A percentile compares a stretch with the other conserved stretches of the same genome.
These are phyloP conservation scores for Starmerella vaccinii DNA, from an alignment of 805 yeast species.

Conservation along the genomic window DNA sequence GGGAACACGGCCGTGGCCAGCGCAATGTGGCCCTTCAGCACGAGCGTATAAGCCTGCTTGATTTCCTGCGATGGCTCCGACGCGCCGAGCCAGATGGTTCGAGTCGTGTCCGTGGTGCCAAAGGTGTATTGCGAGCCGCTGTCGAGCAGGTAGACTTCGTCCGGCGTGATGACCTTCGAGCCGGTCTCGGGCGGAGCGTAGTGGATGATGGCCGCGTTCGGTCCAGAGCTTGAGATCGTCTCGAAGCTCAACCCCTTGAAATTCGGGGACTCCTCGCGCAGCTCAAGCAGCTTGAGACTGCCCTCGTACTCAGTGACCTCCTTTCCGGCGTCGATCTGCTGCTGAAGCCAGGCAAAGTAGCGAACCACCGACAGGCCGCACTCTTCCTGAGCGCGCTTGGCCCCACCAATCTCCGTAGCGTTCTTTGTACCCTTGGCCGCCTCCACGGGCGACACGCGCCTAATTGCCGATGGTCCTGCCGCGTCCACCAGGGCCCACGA, in stretches of 20 bases:
- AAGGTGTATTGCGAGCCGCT: conserved; percentile 87
- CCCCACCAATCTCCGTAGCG: conserved; percentile 56
- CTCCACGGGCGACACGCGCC: conserved; percentile 49
- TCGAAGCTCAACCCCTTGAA: conserved; percentile 55
- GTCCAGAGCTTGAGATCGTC: conserved; percentile 65
- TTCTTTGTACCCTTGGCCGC: conserved; percentile 70
- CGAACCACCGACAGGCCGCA: conserved; percentile 72
- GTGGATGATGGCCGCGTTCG: conserved; percentile 70
- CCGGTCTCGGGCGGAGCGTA: conserved; percentile 52
- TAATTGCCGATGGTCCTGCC: conserved; percentile 34
- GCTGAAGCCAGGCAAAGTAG: conserved; percentile 75
- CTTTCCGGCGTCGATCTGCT: conserved; percentile 35
- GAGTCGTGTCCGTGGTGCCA: conserved; percentile 93
- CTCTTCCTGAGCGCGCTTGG: conserved; percentile 63
- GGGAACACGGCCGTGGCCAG: conserved; percentile 74
- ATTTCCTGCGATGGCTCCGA: conserved; percentile 44
- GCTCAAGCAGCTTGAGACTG: conserved; percentile 42
- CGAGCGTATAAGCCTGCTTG: conserved; percentile 63
- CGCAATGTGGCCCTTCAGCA: conserved; percentile 83
- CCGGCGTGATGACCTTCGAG: conserved; percentile 51
- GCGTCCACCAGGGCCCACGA: conserved; percentile 60
- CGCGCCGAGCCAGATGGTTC: conserved; percentile 62
- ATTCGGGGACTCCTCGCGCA: conserved; percentile 31
- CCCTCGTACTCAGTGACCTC: conserved; percentile 51
- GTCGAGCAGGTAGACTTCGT: conserved; percentile 66